phyloP scores from a whole-genome alignment of 106 monocot genomes.

The Vanilla planifolia region DNA sequence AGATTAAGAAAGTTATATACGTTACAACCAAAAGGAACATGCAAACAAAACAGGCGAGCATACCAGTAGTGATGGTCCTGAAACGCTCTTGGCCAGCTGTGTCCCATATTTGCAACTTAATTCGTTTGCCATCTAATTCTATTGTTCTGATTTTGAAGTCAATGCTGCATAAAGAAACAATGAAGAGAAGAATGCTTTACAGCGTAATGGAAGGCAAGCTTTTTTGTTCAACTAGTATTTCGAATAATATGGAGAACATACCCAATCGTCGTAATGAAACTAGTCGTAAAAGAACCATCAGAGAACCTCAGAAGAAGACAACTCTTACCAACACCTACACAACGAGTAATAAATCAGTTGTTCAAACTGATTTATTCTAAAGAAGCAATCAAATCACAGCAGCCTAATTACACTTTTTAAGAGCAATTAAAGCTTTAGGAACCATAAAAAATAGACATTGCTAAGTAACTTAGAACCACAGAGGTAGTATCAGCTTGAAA shows the following conservation, averaged over 20 bases:
- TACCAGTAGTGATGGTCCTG: conserved; percentile 21
- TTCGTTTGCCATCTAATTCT: conserved; percentile 24
- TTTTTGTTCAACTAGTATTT: not conserved
- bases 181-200: too few relatives aligned
- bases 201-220: not conserved
- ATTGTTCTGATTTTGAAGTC: conserved; percentile 32
- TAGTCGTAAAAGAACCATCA: conserved; percentile 31
- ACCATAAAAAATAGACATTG: too few relatives aligned
- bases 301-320: conserved; percentile 25
- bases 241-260: conserved; percentile 1
- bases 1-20: not conserved
- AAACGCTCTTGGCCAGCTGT: conserved; percentile 31
- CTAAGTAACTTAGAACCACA: too few relatives aligned
- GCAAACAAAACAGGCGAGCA: not conserved
- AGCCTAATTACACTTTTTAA: too few relatives aligned
- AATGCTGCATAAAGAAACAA: conserved; percentile 11
- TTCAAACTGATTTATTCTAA: too few relatives aligned
- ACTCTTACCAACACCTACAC: conserved; percentile 28
- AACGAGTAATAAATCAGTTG: too few relatives aligned
- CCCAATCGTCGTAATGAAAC: conserved; percentile 33
- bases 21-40: not conserved
- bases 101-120: conserved; percentile 29
- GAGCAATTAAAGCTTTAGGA: too few relatives aligned
- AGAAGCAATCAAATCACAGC: too few relatives aligned
- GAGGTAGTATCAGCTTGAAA: too few relatives aligned